Conservation (phyloP, 1,284 basidiomycete species). For the Garcileccinum viscosum region DNA sequence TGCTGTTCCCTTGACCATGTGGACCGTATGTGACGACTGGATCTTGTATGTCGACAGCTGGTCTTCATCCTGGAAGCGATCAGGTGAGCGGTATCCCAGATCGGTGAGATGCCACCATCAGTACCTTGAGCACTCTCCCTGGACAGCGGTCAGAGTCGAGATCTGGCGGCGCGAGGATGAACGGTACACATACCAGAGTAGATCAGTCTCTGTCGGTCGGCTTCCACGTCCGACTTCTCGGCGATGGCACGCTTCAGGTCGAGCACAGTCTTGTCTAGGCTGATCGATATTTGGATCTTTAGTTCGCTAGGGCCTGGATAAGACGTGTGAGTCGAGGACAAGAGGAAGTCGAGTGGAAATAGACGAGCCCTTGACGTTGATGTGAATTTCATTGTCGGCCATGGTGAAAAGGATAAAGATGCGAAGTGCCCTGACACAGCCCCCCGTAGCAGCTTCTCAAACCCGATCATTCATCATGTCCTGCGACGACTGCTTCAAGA, state of each 20-base stretch:
- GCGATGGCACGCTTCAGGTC: constrained; percentile 83
- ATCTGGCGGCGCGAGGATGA: neutral
- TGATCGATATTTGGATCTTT: constrained; percentile 85
- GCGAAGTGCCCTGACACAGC: constrained; percentile 24
- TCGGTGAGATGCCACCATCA: constrained; percentile 1
- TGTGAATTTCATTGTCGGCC: constrained; percentile 70
- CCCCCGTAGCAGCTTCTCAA: neutral
- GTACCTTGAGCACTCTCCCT: constrained; percentile 78
- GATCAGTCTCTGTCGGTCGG: constrained; percentile 84
- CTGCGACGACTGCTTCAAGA: constrained; percentile 49
- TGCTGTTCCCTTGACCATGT: constrained; percentile 90
- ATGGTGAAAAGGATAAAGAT: constrained; percentile 36
- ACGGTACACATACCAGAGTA: constrained; percentile 72
- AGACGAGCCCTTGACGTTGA: constrained; percentile 73
- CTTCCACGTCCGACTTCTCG: constrained; percentile 82
- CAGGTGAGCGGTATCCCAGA: constrained; percentile 8
- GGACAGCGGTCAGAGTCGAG: neutral
- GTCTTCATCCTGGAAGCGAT: constrained; percentile 75
- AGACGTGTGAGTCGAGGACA: neutral
- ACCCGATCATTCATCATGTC: constrained; percentile 23
- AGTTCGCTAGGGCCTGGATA: constrained; percentile 81
- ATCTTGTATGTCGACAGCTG: constrained; percentile 86
- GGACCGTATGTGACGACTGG: constrained; percentile 84
- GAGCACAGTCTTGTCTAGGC: constrained; percentile 44
- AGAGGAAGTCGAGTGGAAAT: neutral